Base-by-base conservation (phyloP, 352 stramenopile species). In the Phytophthora vignae region DNA sequence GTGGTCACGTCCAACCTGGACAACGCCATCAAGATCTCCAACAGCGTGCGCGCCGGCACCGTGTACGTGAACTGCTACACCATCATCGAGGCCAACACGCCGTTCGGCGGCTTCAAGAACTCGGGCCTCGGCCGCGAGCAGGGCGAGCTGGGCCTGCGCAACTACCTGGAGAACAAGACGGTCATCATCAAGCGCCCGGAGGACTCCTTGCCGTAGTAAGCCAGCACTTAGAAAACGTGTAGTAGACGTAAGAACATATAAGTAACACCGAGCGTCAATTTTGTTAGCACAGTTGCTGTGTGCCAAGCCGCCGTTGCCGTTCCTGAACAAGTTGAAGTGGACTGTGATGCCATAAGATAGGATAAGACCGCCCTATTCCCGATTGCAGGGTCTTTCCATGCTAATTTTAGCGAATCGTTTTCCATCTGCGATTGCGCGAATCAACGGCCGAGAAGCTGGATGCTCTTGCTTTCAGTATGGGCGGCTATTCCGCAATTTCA, bases 51-150 rank as follows among this genome's bases (percentile, higher is more conserved):
- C 56, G 82, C 84, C 58, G 96, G 96, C 46, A 97, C 97, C n/a
- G 91, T 98, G 21, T 97, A 95, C 69, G 85, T 99, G 8, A 99
- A 98, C 82, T 97, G 85, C 75, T 98, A 98, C 79, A 76, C 96
- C 46, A 65, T 96, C 12, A 95, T 96, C 29, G 93, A 97, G 60
- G 73, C 78, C 19, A 86, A 89, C 67, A 94, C 96, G 63, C 84
- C 87, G 17, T 97, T 95, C 60, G 90, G 90, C 40, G 90, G 90
- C 59, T 94, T 87, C 73, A 95, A 95, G 84, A 83, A 94, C 71
- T 94, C 84, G 40, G 90, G 90, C 31, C 67, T 94, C 38, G 90
- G 90, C 57, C 85, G 90, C 22, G 88, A 96, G 71, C 78, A 87
- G 50, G 90, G 90, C 42, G 76, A 95, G 64, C 73, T 83, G 38